Evolutionary conservation across 2,329 filamentous ascomycete genomes (phyloP).

Genomic region (Fulvia fulva): DNA sequence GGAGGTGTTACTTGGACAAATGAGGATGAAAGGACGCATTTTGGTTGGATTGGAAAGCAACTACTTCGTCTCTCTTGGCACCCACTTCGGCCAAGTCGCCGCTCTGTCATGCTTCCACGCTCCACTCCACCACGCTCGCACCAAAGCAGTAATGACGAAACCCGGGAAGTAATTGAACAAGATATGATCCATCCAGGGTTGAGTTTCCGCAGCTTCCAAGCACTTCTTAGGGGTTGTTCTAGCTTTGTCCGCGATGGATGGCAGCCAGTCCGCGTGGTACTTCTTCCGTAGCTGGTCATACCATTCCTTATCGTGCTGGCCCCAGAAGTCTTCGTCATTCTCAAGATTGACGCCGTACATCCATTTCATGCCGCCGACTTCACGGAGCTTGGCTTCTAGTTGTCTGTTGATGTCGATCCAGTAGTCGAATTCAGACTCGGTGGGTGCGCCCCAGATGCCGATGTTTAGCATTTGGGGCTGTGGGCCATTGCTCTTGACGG

Average conservation of each 20-base stretch:
- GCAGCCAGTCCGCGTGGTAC: slow-evolving; percentile 59
- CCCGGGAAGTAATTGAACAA: neutral
- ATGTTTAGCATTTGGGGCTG: slow-evolving; percentile 47
- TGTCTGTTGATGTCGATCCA: slow-evolving; percentile 55
- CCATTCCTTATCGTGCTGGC: slow-evolving; percentile 54
- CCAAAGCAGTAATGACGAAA: neutral
- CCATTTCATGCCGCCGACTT: slow-evolving; percentile 77
- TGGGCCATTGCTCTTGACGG: neutral
- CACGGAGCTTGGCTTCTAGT: slow-evolving; percentile 64
- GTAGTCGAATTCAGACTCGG: slow-evolving; percentile 57
- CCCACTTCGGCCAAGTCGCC: neutral
- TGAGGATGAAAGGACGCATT: neutral
- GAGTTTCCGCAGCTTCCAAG: neutral
- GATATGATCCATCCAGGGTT: neutral
- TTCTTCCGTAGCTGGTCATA: slow-evolving; percentile 60
- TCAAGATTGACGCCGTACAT: slow-evolving; percentile 83
- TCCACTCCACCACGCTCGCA: neutral
- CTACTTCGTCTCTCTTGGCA: neutral
- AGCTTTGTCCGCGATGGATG: slow-evolving; percentile 47
- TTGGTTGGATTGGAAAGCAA: neutral
- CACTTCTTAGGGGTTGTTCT: slow-evolving; percentile 49
- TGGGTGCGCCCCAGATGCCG: slow-evolving; percentile 73
- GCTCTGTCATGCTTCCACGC: neutral
- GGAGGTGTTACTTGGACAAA: neutral
- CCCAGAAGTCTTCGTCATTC: slow-evolving; percentile 65